Conservation (phyloP, 1,284 basidiomycete species). For the Leccinum cinnamomeum region DNA sequence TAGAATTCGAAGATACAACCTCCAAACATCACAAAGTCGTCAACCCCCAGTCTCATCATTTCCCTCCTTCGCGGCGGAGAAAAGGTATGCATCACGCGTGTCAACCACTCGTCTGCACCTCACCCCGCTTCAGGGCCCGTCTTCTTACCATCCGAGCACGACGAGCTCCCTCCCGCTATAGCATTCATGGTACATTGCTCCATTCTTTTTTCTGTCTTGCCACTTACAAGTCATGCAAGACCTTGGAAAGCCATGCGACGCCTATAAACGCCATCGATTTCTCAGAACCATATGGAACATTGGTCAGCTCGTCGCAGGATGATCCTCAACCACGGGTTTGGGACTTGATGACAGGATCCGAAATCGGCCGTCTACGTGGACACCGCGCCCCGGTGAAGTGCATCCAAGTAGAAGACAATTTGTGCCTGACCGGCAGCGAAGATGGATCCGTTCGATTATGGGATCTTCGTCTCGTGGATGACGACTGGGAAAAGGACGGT, state of each 20-base stretch:
- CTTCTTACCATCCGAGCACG: slow-evolving; percentile 97
- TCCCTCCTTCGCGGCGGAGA: slow-evolving; percentile 67
- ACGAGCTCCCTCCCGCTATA: slow-evolving; percentile 89
- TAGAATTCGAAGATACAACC: slow-evolving; percentile 62
- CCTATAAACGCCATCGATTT: slow-evolving; percentile 92
- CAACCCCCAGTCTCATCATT: slow-evolving; percentile 43
- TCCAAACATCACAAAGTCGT: slow-evolving; percentile 37
- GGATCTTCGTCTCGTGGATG: slow-evolving; percentile 83
- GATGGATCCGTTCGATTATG: slow-evolving; percentile 86
- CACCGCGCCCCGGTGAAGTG: slow-evolving; percentile 84
- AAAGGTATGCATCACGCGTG: slow-evolving; percentile 52
- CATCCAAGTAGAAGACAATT: slow-evolving; percentile 89
- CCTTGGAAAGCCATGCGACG: slow-evolving; percentile 75
- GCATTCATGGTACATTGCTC: slow-evolving; percentile 84
- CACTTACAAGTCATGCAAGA: slow-evolving; percentile 46
- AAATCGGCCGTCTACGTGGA: slow-evolving; percentile 79
- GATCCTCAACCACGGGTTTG: slow-evolving; percentile 81
- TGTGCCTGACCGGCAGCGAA: slow-evolving; percentile 89
- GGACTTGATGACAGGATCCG: slow-evolving; percentile 81
- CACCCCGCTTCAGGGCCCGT: slow-evolving; percentile 65
- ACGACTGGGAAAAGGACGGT: slow-evolving; percentile 60
- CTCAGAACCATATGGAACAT: slow-evolving; percentile 93
- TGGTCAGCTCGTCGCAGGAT: slow-evolving; percentile 85
- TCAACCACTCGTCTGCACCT: slow-evolving; percentile 15
- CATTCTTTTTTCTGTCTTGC: slow-evolving; percentile 3